phyloP scores from a whole-genome alignment of 495 filamentous ascomycete species.

The Talaromyces liani region DNA sequence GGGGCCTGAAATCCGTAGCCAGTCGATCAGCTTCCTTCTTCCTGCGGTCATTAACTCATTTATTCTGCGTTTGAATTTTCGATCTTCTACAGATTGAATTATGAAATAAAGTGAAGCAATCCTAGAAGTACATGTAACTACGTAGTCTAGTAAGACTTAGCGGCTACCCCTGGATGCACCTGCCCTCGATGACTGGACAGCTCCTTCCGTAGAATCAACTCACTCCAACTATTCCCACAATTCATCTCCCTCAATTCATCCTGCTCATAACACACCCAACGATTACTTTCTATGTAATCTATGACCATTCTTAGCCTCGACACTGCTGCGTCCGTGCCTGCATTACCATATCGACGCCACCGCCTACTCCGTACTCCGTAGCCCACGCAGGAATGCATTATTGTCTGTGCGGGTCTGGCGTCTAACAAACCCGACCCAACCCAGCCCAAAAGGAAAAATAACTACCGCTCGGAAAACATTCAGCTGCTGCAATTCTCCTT shows the following conservation, averaged over 20 bases:
- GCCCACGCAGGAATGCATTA: constrained; percentile 4
- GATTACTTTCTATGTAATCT: not conserved
- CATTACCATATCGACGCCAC: constrained; percentile 4
- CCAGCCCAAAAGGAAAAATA: not conserved
- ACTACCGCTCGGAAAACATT: not conserved
- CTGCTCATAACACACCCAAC: not conserved
- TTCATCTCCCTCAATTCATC: not conserved
- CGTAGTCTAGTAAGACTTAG: not conserved
- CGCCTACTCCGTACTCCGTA: not conserved
- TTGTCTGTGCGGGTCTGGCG: constrained; percentile 7
- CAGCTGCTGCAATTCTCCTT: not conserved
- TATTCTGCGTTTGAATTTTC: too few relatives aligned
- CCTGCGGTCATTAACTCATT: not conserved
- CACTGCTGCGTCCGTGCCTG: constrained; percentile 5
- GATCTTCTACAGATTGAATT: not conserved
- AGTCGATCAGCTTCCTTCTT: not conserved
- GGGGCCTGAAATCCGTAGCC: not conserved
- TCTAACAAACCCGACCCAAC: constrained; percentile 4
- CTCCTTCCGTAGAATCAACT: not conserved
- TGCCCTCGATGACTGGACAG: not conserved
- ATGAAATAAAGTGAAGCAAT: not conserved
- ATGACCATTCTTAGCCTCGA: not conserved
- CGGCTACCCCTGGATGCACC: not conserved
- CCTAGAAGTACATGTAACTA: too few relatives aligned
- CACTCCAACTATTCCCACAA: not conserved